Base-by-base conservation (phyloP, 805 yeast species). In the Nakazawaea populi region DNA sequence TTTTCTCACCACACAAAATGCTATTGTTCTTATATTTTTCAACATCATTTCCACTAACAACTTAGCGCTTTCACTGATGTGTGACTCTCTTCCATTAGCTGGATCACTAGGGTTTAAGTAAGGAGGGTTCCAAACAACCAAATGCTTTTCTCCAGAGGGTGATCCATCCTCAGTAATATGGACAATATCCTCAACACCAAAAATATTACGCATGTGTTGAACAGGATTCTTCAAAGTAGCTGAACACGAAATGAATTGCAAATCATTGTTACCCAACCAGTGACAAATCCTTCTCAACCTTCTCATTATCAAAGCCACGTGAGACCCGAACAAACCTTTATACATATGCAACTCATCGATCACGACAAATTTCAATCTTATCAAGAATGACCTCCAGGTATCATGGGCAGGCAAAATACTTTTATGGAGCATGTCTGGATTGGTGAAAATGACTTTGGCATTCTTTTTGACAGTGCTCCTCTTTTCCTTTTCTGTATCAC, bases 361-460 rank as follows among this genome's bases (percentile, higher is more conserved):
- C 51, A 94, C 83, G 4, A 94, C 87, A 58, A 75, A 86, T 58
- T 77, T 80, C 57, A 94, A 68, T 55, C 80, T 76, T 10, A 68
- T 60, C 6, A 94, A 68, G 60, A 91, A 87, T 40, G 76, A 73
- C 41, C 77, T 70, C 97, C 98, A 94, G 28, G 72, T 68, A 32
- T 76, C 76, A 66, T 86, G 88, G 48, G 80, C 77, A 0, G 99
- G 98, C 14, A 94, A 67, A 9, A 94, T 80, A 34, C 91, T 83
- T 0, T 89, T 77, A 64, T 94, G 98, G 1, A 94, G 70, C 74
- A 91, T 89, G 63, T 94, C 99, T 0, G 99, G 99, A 60, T 94
- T 94, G 0, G 98, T 89, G 64, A 94, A 89, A 9, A 94, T 82
- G 4, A 94, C 85, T 49, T 85, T 82, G 0, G 96, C 89, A 45